A percentile compares a stretch with the other conserved stretches of the same genome.
Evolutionary conservation across 2,329 filamentous ascomycete genomes (phyloP).

Genomic region (Claviceps africana): DNA sequence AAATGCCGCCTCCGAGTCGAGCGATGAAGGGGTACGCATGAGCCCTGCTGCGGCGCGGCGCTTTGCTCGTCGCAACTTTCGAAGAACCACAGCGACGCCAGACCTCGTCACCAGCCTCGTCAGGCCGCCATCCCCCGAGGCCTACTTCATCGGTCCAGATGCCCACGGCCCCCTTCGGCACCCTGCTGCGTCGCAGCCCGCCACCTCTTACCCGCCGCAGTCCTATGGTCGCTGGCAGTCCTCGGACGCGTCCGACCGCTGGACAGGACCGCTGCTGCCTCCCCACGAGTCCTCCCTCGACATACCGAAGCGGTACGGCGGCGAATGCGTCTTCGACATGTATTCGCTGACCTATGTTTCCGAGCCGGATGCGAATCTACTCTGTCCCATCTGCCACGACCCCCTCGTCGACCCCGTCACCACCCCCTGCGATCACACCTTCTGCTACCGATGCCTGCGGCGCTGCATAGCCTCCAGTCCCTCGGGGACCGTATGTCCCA

Average conservation of each 20-base stretch:
- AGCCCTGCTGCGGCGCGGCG: slow-evolving; percentile 22
- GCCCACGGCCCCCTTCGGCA: slow-evolving; percentile 12
- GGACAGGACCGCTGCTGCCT: slow-evolving; percentile 20
- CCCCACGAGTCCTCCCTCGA: slow-evolving; percentile 26
- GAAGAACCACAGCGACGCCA: slow-evolving; percentile 22
- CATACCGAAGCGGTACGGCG: slow-evolving; percentile 24
- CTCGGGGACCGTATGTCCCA: slow-evolving; percentile 35
- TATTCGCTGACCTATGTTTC: slow-evolving; percentile 29
- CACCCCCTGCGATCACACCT: slow-evolving; percentile 50
- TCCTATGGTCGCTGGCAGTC: slow-evolving; percentile 9
- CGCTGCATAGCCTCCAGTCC: slow-evolving; percentile 26
- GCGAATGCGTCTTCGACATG: slow-evolving; percentile 28
- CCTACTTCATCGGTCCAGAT: slow-evolving; percentile 18
- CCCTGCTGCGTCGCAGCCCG: slow-evolving; percentile 7
- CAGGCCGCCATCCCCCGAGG: slow-evolving; percentile 23
- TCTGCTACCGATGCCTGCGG: slow-evolving; percentile 44
- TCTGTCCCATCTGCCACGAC: slow-evolving; percentile 44
- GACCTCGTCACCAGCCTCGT: slow-evolving; percentile 27
- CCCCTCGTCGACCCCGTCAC: slow-evolving; percentile 47
- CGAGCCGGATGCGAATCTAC: slow-evolving; percentile 31
- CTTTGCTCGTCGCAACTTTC: slow-evolving; percentile 22
- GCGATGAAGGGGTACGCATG: slow-evolving; percentile 22
- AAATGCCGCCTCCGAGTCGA: slow-evolving; percentile 19
- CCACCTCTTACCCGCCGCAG: slow-evolving; percentile 2
- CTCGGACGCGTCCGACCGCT: slow-evolving; percentile 14